Conservation (phyloP, 2,329 filamentous ascomycete species). For the Polychaeton citri region DNA sequence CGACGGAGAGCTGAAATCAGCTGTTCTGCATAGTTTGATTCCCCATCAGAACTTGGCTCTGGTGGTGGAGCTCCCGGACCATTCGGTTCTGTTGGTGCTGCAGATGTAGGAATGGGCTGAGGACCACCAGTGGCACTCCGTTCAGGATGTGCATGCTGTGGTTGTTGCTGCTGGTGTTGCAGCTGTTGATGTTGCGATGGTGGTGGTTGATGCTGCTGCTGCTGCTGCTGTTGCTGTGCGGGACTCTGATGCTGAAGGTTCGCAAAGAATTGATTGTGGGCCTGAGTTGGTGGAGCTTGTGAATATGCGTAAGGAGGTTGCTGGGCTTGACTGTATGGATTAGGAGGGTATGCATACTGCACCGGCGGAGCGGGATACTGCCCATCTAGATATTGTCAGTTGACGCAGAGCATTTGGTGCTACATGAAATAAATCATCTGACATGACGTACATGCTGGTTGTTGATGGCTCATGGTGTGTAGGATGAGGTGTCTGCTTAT, state of each 20-base stretch:
- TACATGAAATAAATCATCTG: neutral
- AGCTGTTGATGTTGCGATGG: slow-evolving; percentile 2
- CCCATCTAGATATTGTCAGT: neutral
- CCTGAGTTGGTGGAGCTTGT: neutral
- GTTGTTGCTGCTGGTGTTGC: slow-evolving; percentile 3
- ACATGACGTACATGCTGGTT: neutral
- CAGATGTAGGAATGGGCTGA: neutral
- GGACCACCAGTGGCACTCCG: neutral
- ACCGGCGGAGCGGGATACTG: neutral
- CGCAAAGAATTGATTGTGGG: neutral
- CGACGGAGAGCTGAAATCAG: slow-evolving; percentile 13
- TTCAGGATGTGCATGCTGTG: slow-evolving; percentile 3
- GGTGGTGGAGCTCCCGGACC: slow-evolving; percentile 16
- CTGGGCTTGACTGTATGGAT: neutral
- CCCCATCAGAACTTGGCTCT: slow-evolving; percentile 9
- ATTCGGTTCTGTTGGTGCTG: slow-evolving; percentile 2
- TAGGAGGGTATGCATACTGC: neutral
- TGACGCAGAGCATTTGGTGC: no score
- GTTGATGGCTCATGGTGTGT: neutral
- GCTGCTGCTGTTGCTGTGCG: slow-evolving; percentile 1
- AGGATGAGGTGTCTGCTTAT: neutral
- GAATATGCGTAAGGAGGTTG: neutral
- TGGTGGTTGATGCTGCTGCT: slow-evolving; percentile 2
- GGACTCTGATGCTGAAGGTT: slow-evolving; percentile 1
- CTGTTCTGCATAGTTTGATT: slow-evolving; percentile 10